Evolutionary conservation across 2,329 filamentous ascomycete species (phyloP).

Genomic region (Phaeosphaeriaceae sp.): DNA sequence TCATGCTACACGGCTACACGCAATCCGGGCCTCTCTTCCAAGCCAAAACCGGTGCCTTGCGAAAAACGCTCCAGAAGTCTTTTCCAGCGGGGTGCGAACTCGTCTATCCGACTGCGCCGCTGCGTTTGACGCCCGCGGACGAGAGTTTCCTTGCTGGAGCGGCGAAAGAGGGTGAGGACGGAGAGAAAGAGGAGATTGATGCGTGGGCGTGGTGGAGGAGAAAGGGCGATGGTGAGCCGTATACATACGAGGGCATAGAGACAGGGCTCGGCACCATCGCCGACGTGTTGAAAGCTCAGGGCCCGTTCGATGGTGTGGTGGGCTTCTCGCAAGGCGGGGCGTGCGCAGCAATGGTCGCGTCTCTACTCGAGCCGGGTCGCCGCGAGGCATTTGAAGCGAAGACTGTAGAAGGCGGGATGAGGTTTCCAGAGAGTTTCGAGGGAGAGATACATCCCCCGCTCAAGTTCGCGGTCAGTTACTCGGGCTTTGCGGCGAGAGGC

Average conservation of each 20-base stretch:
- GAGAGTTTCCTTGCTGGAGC: constrained; percentile 59
- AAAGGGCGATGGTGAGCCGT: constrained; percentile 61
- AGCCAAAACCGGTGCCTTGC: constrained; percentile 84
- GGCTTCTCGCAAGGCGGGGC: constrained; percentile 55
- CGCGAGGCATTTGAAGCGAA: constrained; percentile 57
- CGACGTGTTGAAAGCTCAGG: constrained; percentile 30
- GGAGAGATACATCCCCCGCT: constrained; percentile 59
- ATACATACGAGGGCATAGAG: constrained; percentile 71
- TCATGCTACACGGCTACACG: constrained; percentile 75
- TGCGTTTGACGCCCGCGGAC: constrained; percentile 53
- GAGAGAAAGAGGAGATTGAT: constrained; percentile 63
- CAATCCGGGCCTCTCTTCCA: constrained; percentile 87
- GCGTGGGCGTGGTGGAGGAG: constrained; percentile 85
- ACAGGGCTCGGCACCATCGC: constrained; percentile 71
- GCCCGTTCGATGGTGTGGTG: constrained; percentile 47
- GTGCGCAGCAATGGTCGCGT: constrained; percentile 74
- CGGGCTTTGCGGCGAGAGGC: constrained; percentile 73
- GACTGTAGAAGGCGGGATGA: constrained; percentile 53
- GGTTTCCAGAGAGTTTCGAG: constrained; percentile 58
- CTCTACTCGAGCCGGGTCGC: constrained; percentile 68
- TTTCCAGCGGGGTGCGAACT: constrained; percentile 64
- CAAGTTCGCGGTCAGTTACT: constrained; percentile 78
- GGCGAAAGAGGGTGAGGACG: constrained; percentile 14
- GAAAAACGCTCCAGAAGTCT: constrained; percentile 78
- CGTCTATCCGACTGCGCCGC: constrained; percentile 56